Base-by-base conservation (phyloP, 129 eudicot species). In the Flaveria trinervia region DNA sequence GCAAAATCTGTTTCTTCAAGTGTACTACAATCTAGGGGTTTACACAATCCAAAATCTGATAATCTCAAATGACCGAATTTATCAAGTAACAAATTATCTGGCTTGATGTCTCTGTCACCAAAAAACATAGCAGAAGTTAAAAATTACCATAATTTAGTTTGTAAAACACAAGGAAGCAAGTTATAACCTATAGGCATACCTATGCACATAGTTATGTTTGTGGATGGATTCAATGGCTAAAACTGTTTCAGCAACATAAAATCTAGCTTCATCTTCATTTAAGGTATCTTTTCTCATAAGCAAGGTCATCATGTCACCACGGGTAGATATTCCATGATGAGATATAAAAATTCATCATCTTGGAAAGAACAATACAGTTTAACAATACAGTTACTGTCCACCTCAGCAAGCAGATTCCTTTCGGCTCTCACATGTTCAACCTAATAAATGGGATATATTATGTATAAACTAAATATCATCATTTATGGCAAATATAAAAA, bases 391-490 rank as follows among this genome's bases (percentile, higher is more conserved):
- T 86, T 92, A 75, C 96, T 92, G 77, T 92, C 98, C 85, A 92
- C 96, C 80, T 90, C 96, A 55, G 98, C 98, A 83, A 92, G 98
- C 85, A 92, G 87, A 83, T 92, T 88, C 87, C 98, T 84, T 84
- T 92, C 98, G 56, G 98, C 98, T 82, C 82, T 86, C 81, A 92
- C 98, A 83, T 92, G 98, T 82, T 92, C 98, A 89, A 90, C 98
- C 98, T 92, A 80, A 52, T 28, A 9, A 61, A 41, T 56, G 51
- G 30, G 12, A 68, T 20, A 20, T 20, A 20, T 20, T 20, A 20
- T 30, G 55, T 55, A 48, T 61, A 85, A 71, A 71, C 66, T 79
- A 77, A 84, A 79, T 80, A 70, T 75, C 80, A 44, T 49, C n/a
- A 56, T 30, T 57, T 17, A 73, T 8, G 17, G 64, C 62, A 60